Evolutionary conservation across 805 yeast genomes (phyloP).

Genomic region (Saturnispora hagleri): DNA sequence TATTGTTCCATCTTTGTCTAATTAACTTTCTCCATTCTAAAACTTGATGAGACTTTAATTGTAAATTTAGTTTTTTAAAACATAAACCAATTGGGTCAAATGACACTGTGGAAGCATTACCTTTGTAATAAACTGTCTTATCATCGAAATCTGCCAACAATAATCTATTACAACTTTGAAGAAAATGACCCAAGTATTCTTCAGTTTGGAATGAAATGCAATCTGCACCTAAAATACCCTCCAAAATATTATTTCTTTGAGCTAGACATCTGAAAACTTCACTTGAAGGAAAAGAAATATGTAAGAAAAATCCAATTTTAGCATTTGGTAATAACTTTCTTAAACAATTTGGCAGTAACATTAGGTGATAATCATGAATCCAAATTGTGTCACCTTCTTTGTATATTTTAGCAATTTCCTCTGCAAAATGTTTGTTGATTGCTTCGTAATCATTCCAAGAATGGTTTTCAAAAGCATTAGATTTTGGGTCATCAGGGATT

Average conservation of each 20-base stretch:
- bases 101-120: slow-evolving; percentile 45
- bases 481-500: slow-evolving; percentile 89
- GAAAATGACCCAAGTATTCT: slow-evolving; percentile 88
- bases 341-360: slow-evolving; percentile 79
- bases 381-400: slow-evolving; percentile 73
- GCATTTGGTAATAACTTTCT: slow-evolving; percentile 70
- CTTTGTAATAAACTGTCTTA: slow-evolving; percentile 50
- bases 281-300: slow-evolving; percentile 89
- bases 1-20: slow-evolving; percentile 67
- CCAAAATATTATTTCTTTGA: slow-evolving; percentile 63
- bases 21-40: slow-evolving; percentile 59
- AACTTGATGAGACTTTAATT: slow-evolving; percentile 39
- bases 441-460: slow-evolving; percentile 80
- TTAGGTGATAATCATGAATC: slow-evolving; percentile 90
- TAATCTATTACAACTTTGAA: slow-evolving; percentile 80
- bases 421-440: slow-evolving; percentile 74
- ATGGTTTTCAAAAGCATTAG: slow-evolving; percentile 91
- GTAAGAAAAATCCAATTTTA: slow-evolving; percentile 84
- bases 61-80: slow-evolving; percentile 42
- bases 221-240: slow-evolving; percentile 85
- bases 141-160: slow-evolving; percentile 74
- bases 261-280: slow-evolving; percentile 94
- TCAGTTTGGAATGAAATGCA: slow-evolving; percentile 83
- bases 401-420: slow-evolving; percentile 57
- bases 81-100: slow-evolving; percentile 76